Base-by-base conservation (phyloP, 2,329 filamentous ascomycete species). In the Beauveria varroae region DNA sequence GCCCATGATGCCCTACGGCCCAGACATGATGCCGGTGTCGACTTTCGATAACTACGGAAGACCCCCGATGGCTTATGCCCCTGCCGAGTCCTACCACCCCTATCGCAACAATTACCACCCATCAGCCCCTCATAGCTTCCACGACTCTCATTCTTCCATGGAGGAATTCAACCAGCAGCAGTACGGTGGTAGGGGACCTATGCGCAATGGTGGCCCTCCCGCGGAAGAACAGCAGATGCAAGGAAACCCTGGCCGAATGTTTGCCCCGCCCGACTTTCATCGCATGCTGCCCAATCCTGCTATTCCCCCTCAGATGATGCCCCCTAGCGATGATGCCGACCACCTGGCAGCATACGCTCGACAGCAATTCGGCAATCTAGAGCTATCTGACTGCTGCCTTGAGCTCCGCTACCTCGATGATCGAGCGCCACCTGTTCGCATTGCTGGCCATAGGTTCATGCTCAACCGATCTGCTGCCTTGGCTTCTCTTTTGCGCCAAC, bases 61-160 rank as follows among this genome's bases (percentile, higher is more conserved):
- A 53, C 74, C 73, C 9, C 62, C 73, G 4, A 70, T 76, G 63
- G 68, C 66, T 18, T 76, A 71, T 59, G 70, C 68, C 9, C 72
- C 70, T 8, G 65, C 71, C 58, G 74, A 78, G 37, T 66, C 74
- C 9, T 73, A 73, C 60, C 67, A 65, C 49, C 66, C 68, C 5
- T 69, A 72, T 62, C 69, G 68, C 26, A 73, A 71, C 64, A 75
- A 73, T 65, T 81, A 82, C 67, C 80, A 79, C 3, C 81, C 83
- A 2, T 78, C 80, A 1, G 85, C 83, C 2, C 81, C 83, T 4
- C 83, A 83, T 64, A 86, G 83, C 70, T 85, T 84, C 67, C 84
- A 85, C 60, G 84, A 80, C 41, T 86, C 85, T 2, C 84, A 86
- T 63, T 78, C 82, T 41, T 85, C 84, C 5, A 77, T 78, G 49